Evolutionary conservation across 2,329 filamentous ascomycete genomes (phyloP).

Genomic region (Sporothrix schenckii): DNA sequence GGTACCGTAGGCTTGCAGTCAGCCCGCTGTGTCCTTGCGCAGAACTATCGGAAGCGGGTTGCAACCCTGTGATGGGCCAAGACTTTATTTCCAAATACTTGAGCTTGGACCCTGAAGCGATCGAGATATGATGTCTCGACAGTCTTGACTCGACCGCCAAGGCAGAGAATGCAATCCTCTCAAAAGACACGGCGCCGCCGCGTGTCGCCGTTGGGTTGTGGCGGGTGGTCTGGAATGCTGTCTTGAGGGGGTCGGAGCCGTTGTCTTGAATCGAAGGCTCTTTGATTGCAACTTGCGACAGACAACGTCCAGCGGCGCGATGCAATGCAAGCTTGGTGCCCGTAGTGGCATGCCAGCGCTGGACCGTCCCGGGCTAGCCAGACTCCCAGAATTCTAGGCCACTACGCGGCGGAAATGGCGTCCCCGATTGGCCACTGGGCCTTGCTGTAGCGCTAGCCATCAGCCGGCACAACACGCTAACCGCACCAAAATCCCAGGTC

Average conservation of each 20-base stretch:
- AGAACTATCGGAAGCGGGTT: conserved; percentile 17
- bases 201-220: conserved; percentile 17
- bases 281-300: no score
- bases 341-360: neutral
- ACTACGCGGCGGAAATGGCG: neutral
- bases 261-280: no score
- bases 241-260: neutral
- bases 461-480: neutral
- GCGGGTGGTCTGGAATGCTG: neutral
- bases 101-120: no score
- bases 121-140: no score
- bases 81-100: no score
- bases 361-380: neutral
- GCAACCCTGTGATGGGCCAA: neutral
- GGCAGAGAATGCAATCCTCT: neutral
- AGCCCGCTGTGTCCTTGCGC: neutral
- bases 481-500: neutral
- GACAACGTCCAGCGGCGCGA: no score
- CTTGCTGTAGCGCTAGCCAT: neutral
- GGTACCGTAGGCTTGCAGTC: neutral
- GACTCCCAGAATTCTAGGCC: no score
- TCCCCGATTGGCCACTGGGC: conserved; percentile 3
- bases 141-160: no score
- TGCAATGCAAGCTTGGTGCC: neutral
- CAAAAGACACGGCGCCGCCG: conserved; percentile 10